phyloP scores from a whole-genome alignment of 2,329 filamentous ascomycete genomes.

The Sclerotinia borealis region DNA sequence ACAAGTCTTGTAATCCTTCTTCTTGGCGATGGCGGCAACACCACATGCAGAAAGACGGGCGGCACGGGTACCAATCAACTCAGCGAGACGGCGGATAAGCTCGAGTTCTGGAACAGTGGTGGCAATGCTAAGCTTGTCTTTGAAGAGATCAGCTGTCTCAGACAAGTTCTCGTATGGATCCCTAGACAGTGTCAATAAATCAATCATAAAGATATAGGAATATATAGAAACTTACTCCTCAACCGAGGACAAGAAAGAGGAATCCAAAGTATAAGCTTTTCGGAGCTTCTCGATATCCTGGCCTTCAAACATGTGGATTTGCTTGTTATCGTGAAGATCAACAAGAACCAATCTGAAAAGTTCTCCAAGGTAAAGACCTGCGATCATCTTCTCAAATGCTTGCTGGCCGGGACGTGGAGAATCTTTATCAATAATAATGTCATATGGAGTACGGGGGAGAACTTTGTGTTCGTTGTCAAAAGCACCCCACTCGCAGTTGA shows the following conservation, averaged over 20 bases:
- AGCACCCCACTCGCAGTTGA: conserved; percentile 97
- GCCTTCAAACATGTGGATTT: conserved; percentile 69
- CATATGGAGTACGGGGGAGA: conserved; percentile 78
- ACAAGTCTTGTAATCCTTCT: conserved; percentile 82
- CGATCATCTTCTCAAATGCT: conserved; percentile 97
- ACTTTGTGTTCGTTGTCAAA: conserved; percentile 93
- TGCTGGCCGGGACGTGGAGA: conserved; percentile 92
- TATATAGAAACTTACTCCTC: conserved; percentile 60
- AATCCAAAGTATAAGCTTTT: conserved; percentile 83
- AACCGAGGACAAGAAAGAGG: conserved; percentile 87
- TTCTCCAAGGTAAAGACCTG: conserved; percentile 88
- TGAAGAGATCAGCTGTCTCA: conserved; percentile 80
- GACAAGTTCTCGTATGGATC: conserved; percentile 94
- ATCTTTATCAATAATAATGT: conserved; percentile 80
- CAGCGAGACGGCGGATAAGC: conserved; percentile 79
- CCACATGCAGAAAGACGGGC: conserved; percentile 91
- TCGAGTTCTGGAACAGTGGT: conserved; percentile 76
- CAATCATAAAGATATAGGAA: conserved; percentile 18
- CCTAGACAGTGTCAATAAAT: conserved; percentile 38
- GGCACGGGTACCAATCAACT: conserved; percentile 90
- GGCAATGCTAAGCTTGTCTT: conserved; percentile 64
- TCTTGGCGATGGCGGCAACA: conserved; percentile 92
- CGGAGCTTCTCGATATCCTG: conserved; percentile 77
- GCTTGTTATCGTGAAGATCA: conserved; percentile 75
- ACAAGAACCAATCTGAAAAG: conserved; percentile 85